phyloP scores from a whole-genome alignment of 164 flowering plant genomes.

The Vitis riparia region DNA sequence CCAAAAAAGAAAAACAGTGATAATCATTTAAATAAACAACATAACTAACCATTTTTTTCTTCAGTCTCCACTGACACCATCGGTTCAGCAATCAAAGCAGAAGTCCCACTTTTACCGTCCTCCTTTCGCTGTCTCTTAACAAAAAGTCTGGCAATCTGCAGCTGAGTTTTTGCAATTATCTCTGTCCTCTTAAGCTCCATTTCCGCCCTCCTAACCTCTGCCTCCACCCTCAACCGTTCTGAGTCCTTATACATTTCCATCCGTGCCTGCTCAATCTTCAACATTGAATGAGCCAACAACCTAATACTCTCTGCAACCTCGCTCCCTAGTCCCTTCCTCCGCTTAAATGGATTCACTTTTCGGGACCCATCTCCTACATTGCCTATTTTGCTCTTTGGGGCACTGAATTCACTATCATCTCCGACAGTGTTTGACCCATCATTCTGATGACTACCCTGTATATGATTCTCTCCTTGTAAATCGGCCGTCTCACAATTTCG shows the following conservation, averaged over 20 bases:
- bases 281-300: not conserved
- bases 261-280: slow-evolving; percentile 6
- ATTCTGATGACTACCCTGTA: slow-evolving; percentile 19
- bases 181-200: slow-evolving; percentile 4
- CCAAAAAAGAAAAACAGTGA: not conserved
- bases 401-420: slow-evolving; percentile 16
- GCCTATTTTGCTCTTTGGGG: slow-evolving; percentile 18
- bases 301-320: slow-evolving; percentile 2
- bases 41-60: slow-evolving; percentile 20
- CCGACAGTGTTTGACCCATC: slow-evolving; percentile 27
- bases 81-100: slow-evolving; percentile 9
- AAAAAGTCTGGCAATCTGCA: slow-evolving; percentile 3
- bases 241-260: slow-evolving; percentile 5
- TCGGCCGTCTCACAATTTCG: slow-evolving; percentile 11
- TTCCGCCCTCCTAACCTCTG: not conserved
- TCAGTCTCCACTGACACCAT: slow-evolving; percentile 4
- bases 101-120: not conserved
- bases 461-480: slow-evolving; percentile 7
- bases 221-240: not conserved
- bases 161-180: slow-evolving; percentile 4
- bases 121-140: not conserved
- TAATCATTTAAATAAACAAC: not conserved
- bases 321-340: slow-evolving; percentile 14
- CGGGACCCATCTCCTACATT: slow-evolving; percentile 11
- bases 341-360: slow-evolving; percentile 12